phyloP scores from a whole-genome alignment of 768 basidiomycete genomes.

The Lactarius hatsudake region DNA sequence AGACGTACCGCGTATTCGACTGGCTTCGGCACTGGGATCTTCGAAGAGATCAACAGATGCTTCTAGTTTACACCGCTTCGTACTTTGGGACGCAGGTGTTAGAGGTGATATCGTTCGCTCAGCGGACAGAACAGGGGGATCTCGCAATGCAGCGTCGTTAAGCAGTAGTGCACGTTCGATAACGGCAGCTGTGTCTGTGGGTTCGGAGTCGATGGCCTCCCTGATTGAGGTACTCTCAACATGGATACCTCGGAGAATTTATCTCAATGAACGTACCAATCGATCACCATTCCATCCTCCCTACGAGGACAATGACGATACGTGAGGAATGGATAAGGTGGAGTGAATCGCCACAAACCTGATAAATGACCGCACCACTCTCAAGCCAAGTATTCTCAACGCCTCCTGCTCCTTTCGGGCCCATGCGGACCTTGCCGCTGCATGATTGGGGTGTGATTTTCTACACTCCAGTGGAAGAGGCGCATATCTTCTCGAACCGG shows the following conservation, averaged over 20 bases:
- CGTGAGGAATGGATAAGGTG: not conserved
- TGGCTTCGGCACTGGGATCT: not conserved
- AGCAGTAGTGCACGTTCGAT: slow-evolving; percentile 15
- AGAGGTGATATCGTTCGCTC: not conserved
- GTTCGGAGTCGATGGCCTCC: slow-evolving; percentile 6
- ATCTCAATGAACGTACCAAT: slow-evolving; percentile 17
- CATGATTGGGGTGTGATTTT: slow-evolving; percentile 13
- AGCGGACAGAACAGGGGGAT: not conserved
- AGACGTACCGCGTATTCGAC: not conserved
- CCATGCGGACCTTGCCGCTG: slow-evolving; percentile 21
- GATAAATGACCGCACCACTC: slow-evolving; percentile 19
- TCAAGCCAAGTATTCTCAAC: slow-evolving; percentile 18
- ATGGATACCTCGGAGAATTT: not conserved
- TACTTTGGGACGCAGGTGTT: not conserved
- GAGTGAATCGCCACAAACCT: slow-evolving; percentile 17
- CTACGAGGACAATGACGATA: not conserved
- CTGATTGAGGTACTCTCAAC: slow-evolving; percentile 3
- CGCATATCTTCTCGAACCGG: slow-evolving; percentile 23
- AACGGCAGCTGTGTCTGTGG: slow-evolving; percentile 5
- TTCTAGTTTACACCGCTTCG: not conserved
- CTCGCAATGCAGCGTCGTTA: not conserved
- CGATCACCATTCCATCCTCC: slow-evolving; percentile 30
- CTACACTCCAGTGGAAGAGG: slow-evolving; percentile 23
- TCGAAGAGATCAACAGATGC: not conserved
- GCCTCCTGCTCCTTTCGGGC: slow-evolving; percentile 16